These are phyloP conservation scores for Penicillium psychrofluorescens DNA, from an alignment of 495 filamentous ascomycete species.

Conservation along the genomic window DNA sequence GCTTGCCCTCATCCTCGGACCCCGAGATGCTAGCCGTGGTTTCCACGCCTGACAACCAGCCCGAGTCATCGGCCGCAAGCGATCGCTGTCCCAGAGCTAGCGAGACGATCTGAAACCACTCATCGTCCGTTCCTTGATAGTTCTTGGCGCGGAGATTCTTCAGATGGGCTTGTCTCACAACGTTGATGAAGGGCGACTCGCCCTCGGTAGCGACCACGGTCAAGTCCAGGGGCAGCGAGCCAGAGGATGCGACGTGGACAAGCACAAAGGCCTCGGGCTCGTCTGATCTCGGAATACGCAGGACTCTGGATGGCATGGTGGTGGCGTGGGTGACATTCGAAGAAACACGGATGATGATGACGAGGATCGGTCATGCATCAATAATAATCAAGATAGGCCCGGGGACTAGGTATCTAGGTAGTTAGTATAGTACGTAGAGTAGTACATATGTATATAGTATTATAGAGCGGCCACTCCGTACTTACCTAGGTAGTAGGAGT, in stretches of 20 bases:
- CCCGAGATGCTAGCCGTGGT: slow-evolving; percentile 24
- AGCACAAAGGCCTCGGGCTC: slow-evolving; percentile 48
- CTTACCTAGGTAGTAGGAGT: too few species aligned
- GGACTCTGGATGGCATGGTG: slow-evolving; percentile 21
- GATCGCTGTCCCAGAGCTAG: slow-evolving; percentile 20
- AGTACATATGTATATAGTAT: too few species aligned
- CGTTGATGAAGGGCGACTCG: slow-evolving; percentile 47
- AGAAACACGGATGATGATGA: background rate
- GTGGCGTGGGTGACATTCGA: background rate
- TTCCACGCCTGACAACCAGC: slow-evolving; percentile 23
- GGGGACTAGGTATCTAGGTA: too few species aligned
- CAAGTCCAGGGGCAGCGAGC: slow-evolving; percentile 46
- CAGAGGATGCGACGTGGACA: slow-evolving; percentile 43
- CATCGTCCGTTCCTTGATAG: slow-evolving; percentile 44
- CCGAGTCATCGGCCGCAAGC: slow-evolving; percentile 3
- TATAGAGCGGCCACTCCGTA: too few species aligned
- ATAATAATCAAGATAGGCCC: too few species aligned
- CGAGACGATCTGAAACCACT: slow-evolving; percentile 49
- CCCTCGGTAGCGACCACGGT: slow-evolving; percentile 65
- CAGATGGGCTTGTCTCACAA: slow-evolving; percentile 42
- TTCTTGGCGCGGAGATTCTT: slow-evolving; percentile 43
- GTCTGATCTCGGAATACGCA: slow-evolving; percentile 50
- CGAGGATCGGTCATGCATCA: too few species aligned
- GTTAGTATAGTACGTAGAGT: too few species aligned
- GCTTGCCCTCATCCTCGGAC: slow-evolving; percentile 21